Percentiles rank a stretch among this genome's conserved stretches.
Conservation (phyloP, 2,329 filamentous ascomycete species). For the Penicillium sp. region DNA sequence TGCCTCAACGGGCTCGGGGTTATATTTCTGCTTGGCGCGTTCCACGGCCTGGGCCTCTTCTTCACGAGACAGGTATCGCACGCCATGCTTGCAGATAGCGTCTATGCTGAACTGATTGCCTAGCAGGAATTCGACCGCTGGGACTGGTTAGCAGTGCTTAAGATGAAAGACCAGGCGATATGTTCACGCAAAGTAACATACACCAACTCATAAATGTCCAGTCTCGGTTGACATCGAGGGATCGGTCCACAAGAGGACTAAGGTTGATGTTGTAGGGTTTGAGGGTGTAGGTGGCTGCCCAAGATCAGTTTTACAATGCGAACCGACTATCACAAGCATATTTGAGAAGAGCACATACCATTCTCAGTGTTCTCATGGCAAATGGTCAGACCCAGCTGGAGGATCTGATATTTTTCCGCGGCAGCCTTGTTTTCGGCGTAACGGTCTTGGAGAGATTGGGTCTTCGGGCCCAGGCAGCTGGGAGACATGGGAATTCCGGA, state of each 20-base stretch:
- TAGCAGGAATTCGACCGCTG: constrained; percentile 60
- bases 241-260: constrained; percentile 53
- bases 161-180: background rate
- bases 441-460: constrained; percentile 56
- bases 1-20: constrained; percentile 30
- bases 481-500: constrained; percentile 58
- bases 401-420: constrained; percentile 61
- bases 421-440: constrained; percentile 61
- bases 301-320: constrained; percentile 12
- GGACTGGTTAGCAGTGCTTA: background rate
- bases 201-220: constrained; percentile 57
- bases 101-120: constrained; percentile 59
- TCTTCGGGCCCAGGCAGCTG: constrained; percentile 36
- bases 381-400: constrained; percentile 66
- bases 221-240: constrained; percentile 58
- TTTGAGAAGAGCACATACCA: constrained; percentile 6
- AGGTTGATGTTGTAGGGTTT: constrained; percentile 65
- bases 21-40: constrained; percentile 44
- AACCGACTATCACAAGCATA: no score
- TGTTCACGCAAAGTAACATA: constrained; percentile 25
- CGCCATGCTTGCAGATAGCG: constrained; percentile 54
- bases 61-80: constrained; percentile 60
- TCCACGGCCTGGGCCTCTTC: constrained; percentile 53
- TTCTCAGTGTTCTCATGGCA: constrained; percentile 55
- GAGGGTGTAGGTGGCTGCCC: constrained; percentile 52